phyloP scores from a whole-genome alignment of 352 stramenopile genomes.

The Labyrinthula sp. region DNA sequence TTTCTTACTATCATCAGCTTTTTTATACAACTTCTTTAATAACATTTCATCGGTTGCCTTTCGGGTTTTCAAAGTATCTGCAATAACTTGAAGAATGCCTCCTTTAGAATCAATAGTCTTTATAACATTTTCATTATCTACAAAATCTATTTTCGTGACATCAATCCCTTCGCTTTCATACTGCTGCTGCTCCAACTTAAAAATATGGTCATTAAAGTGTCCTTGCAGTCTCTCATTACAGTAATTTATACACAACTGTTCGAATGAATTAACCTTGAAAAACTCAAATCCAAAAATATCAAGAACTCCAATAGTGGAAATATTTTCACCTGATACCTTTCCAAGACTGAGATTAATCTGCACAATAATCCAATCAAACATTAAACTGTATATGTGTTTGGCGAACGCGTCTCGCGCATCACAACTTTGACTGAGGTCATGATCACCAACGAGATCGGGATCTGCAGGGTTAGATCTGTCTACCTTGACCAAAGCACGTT shows the following conservation, averaged over 20 bases:
- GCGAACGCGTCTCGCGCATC: conserved; percentile 57
- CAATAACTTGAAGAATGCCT: conserved; percentile 12
- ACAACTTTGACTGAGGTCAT: conserved; percentile 41
- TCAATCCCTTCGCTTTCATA: conserved; percentile 84
- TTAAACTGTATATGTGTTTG: conserved; percentile 61
- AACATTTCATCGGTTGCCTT: conserved; percentile 4
- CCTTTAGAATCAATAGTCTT: conserved; percentile 9
- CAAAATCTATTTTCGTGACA: conserved; percentile 63
- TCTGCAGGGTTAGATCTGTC: not conserved
- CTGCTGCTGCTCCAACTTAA: conserved; percentile 57
- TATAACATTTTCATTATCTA: conserved; percentile 50
- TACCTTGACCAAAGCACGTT: conserved; percentile 41
- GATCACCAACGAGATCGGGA: too few species aligned
- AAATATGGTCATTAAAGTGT: conserved; percentile 54
- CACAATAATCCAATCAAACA: conserved; percentile 64
- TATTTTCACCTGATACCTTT: conserved; percentile 1
- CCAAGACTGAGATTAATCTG: conserved; percentile 43
- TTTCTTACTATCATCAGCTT: not conserved
- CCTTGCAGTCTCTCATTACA: conserved; percentile 68
- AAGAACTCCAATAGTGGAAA: conserved; percentile 49
- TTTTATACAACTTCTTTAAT: conserved; percentile 10
- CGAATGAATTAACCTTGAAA: conserved; percentile 67
- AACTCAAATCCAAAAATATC: conserved; percentile 73
- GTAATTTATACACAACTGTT: conserved; percentile 75
- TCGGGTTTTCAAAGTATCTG: conserved; percentile 16